Percentiles rank a stretch among this genome's conserved stretches.
phyloP scores from a whole-genome alignment of 2,329 filamentous ascomycete species.

The Teratosphaeria zuluensis region DNA sequence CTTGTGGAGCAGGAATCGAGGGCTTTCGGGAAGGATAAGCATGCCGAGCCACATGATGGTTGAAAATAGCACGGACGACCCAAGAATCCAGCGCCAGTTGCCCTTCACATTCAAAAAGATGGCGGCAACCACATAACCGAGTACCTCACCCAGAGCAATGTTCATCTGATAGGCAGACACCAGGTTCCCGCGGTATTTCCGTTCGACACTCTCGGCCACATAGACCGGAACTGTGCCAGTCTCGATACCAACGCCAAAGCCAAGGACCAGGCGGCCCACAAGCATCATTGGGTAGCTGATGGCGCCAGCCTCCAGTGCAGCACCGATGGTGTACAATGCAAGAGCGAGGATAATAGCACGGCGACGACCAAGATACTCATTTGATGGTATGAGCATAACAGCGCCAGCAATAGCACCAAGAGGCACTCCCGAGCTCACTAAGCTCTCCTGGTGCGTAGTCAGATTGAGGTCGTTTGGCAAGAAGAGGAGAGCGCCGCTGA shows the following conservation, averaged over 20 bases:
- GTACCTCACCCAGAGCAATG: constrained; percentile 63
- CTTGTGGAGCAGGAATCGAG: constrained; percentile 62
- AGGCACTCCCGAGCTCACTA: constrained; percentile 63
- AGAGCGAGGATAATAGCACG: constrained; percentile 61
- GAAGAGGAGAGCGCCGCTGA: constrained; percentile 60
- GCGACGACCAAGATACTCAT: constrained; percentile 58
- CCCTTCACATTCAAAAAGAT: constrained; percentile 62
- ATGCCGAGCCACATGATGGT: constrained; percentile 50
- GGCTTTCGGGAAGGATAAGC: constrained; percentile 61
- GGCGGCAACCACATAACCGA: constrained; percentile 63
- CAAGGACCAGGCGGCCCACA: constrained; percentile 56
- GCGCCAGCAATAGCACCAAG: constrained; percentile 65
- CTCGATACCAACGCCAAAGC: constrained; percentile 61
- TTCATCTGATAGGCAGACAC: constrained; percentile 68
- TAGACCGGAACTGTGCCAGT: constrained; percentile 67
- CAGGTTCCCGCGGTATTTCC: constrained; percentile 58
- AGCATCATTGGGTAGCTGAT: constrained; percentile 65
- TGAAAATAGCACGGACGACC: constrained; percentile 61
- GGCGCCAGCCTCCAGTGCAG: constrained; percentile 56
- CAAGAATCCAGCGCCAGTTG: constrained; percentile 68
- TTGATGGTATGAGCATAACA: constrained; percentile 54
- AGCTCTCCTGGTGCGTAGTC: constrained; percentile 46
- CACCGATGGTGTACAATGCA: constrained; percentile 60
- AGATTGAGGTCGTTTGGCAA: constrained; percentile 51
- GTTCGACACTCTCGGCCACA: constrained; percentile 62